Evolutionary conservation across 164 flowering plant species (phyloP), one percentile per base, ranked within the genome.

Genomic region (Aristolochia californica): DNA sequence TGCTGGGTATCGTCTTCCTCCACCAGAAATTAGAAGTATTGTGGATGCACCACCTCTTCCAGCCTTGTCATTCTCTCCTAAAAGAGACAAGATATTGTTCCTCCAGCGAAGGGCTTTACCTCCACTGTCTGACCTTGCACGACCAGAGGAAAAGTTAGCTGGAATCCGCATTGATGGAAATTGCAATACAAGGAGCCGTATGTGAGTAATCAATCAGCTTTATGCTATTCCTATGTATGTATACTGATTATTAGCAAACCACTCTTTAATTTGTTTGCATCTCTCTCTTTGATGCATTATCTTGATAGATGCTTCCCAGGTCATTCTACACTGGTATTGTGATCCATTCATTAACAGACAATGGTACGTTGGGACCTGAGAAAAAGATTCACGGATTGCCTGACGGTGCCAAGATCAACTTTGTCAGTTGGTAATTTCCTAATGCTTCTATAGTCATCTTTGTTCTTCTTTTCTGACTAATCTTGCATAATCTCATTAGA

Each of bases 21-120:
- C 96, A n/a, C 78, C 77, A 17, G 90, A 85, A 59, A 80, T 93
- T 61, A 85, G 60, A 66, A 88, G 85, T 70, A 93, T 93, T 51
- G 99, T 93, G 60, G 99, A 93, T 75, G 88, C 97, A 57, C 95
- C 96, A 62, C 96, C 99, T 0, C 83, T 85, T 65, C 99, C 99
- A 5, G 81, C 87, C 17, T 62, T 93, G 62, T 87, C 97, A 58
- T 87, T 93, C 64, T 93, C 99, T 22, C 99, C 99, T 0, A 75
- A 78, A 15, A 73, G 95, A 78, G 99, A 93, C 70, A 93, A 87
- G 58, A 80, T 93, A 61, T 68, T 93, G 21, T 93, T 87, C 69
- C 85, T 93, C 59, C 87, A 93, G 74, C 83, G 97, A 28, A 93
- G 97, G 74, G 72, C 99, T 64, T 65, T 93, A 60, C 91, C 99